A percentile compares a stretch with the other conserved stretches of the same genome.
Evolutionary conservation across 2,329 filamentous ascomycete species (phyloP).

Genomic region (Thielaviopsis cerberus): DNA sequence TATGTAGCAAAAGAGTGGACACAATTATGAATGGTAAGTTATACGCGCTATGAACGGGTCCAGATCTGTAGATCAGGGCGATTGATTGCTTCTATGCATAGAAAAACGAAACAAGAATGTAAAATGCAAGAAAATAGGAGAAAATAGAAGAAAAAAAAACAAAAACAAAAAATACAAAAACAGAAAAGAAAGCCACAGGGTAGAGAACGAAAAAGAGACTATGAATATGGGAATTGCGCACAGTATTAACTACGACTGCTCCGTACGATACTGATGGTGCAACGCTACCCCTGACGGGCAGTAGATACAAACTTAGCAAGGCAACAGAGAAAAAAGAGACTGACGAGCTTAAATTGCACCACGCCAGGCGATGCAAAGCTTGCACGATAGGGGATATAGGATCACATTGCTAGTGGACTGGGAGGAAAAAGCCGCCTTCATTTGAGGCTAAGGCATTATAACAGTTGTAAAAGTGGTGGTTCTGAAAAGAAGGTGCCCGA

Average conservation of each 20-base stretch:
- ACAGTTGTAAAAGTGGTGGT: background rate
- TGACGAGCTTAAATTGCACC: background rate
- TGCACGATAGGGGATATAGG: background rate
- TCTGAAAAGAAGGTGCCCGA: background rate
- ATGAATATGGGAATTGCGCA: background rate
- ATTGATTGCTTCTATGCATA: background rate
- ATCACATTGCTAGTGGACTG: background rate
- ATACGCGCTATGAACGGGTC: background rate
- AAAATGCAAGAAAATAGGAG: background rate
- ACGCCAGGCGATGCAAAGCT: too few relatives aligned
- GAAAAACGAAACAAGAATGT: background rate
- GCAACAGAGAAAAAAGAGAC: background rate
- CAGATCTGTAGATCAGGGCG: too few relatives aligned
- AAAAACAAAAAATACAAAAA: background rate
- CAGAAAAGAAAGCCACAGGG: background rate
- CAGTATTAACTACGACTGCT: background rate
- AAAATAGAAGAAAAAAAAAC: background rate
- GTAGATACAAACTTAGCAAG: too few relatives aligned
- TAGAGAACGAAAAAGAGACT: background rate
- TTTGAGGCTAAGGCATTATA: too few relatives aligned
- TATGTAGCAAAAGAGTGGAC: background rate
- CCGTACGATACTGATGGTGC: background rate
- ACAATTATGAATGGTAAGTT: background rate
- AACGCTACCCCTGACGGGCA: background rate
- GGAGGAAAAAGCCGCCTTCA: too few relatives aligned